Evolutionary conservation across 2,329 filamentous ascomycete genomes (phyloP).

Genomic region (Cladosporium colombiae): DNA sequence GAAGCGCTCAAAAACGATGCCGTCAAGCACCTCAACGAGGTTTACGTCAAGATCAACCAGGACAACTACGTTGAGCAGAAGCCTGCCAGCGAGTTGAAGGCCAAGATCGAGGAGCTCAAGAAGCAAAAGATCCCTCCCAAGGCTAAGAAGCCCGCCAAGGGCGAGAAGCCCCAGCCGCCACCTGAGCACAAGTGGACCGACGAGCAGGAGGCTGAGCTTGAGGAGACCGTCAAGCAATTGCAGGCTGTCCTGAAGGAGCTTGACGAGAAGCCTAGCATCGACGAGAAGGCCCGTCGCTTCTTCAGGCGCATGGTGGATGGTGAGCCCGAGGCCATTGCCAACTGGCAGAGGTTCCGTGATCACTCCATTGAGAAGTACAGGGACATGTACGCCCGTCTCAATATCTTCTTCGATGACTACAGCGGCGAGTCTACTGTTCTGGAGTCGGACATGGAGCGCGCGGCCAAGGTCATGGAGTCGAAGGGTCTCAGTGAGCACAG

Average conservation of each 20-base stretch:
- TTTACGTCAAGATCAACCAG: constrained; percentile 74
- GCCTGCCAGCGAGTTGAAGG: constrained; percentile 54
- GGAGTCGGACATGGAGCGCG: constrained; percentile 61
- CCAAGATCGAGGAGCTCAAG: constrained; percentile 45
- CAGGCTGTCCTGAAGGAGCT: constrained; percentile 51
- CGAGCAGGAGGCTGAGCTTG: constrained; percentile 52
- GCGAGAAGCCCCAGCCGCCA: constrained; percentile 46
- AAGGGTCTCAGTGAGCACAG: constrained; percentile 63
- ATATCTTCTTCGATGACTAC: constrained; percentile 67
- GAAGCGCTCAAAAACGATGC: constrained; percentile 70
- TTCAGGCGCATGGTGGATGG: constrained; percentile 70
- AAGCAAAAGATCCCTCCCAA: constrained; percentile 42
- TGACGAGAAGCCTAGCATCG: constrained; percentile 58
- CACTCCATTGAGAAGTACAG: constrained; percentile 66
- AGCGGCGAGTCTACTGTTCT: constrained; percentile 69
- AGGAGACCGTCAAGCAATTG: constrained; percentile 49
- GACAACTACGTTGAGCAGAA: constrained; percentile 67
- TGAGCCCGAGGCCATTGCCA: constrained; percentile 57
- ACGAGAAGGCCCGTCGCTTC: constrained; percentile 72
- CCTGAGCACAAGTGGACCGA: constrained; percentile 40
- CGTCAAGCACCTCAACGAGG: constrained; percentile 78
- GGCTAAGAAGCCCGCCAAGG: constrained; percentile 43
- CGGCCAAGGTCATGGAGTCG: constrained; percentile 60
- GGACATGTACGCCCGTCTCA: constrained; percentile 63
- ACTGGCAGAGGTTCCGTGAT: constrained; percentile 66